Evolutionary conservation across 2,329 filamentous ascomycete genomes (phyloP), one percentile per base, ranked within the genome.

Genomic region (Incumbomyces lentus): DNA sequence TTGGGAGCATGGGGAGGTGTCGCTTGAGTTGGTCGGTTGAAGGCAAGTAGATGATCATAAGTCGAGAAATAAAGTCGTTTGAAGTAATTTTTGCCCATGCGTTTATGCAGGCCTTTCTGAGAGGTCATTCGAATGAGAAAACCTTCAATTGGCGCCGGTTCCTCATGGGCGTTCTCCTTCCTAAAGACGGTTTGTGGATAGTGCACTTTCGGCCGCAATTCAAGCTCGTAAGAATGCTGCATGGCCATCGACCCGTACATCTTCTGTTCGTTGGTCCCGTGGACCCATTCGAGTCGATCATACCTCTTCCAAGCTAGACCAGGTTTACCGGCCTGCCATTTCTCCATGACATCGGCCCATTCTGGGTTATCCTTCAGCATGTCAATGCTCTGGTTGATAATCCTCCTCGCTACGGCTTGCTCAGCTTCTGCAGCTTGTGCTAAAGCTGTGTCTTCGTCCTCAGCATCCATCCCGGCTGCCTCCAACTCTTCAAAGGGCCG

Each of bases 231-330:
- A 2, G 79, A 78, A 41, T 71, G 73, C 52, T 76, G 68, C 79
- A 84, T 82, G 29, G 77, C 80, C 52, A 83, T 77, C 0, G 78
- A 75, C 31, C 80, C 80, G 52, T 82, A 82, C 79, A 84, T 84
- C 50, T 75, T 77, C 53, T 78, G 72, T 58, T 84, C 80, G 44
- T 81, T 79, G 10, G 68, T 67, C 13, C 80, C 80, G 59, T 81
- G 72, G 3, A 84, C 68, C 80, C 80, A 84, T 62, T 84, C 80
- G 13, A 84, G 64, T 18, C 80, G 71, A 56, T 84, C 80, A 57
- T 83, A 84, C 38, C 80, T 70, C 60, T 79, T 81, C 80, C 80
- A 84, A 2, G 78, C 79, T 40, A 84, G 68, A 2, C 80, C 80
- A 59, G 83, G 76, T 19, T 73, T 73, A 17, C 71, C 65, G 42